Conservation (phyloP, 2,329 filamentous ascomycete species). For the Aspergillus pseudoglaucus region DNA sequence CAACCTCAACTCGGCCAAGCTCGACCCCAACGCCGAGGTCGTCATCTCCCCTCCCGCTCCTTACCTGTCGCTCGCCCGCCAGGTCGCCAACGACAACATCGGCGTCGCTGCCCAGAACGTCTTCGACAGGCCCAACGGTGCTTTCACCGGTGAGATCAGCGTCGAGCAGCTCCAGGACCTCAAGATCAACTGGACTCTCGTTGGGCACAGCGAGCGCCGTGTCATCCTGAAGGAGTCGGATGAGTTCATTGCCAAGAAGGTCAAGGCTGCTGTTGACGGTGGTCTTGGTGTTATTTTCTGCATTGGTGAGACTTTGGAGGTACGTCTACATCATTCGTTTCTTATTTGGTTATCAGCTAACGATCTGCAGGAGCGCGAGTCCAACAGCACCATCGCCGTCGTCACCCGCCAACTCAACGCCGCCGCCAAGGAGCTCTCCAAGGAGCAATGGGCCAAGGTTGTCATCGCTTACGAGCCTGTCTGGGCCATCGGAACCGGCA, state of each 20-base stretch:
- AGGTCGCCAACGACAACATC: constrained; percentile 67
- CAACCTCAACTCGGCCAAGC: constrained; percentile 77
- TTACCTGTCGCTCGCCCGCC: constrained; percentile 82
- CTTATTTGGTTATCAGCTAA: constrained; percentile 13
- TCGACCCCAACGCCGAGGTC: constrained; percentile 65
- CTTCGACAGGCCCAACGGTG: constrained; percentile 92
- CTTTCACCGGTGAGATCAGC: constrained; percentile 94
- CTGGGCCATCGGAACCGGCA: constrained; percentile 87
- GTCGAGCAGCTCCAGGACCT: constrained; percentile 85
- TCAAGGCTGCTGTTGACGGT: constrained; percentile 82
- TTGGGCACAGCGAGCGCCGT: constrained; percentile 93
- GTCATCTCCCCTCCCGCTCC: constrained; percentile 86
- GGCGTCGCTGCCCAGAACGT: constrained; percentile 94
- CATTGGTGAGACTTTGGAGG: constrained; percentile 88
- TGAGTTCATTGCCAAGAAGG: constrained; percentile 83
- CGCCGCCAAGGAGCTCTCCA: constrained; percentile 58
- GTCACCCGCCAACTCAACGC: constrained; percentile 74
- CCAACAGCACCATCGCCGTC: constrained; percentile 68
- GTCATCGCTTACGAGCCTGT: constrained; percentile 99
- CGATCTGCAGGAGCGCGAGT: constrained; percentile 63
- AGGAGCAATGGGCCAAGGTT: constrained; percentile 85
- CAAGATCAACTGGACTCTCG: constrained; percentile 80
- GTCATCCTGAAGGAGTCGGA: constrained; percentile 83
- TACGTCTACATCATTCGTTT: constrained; percentile 24
- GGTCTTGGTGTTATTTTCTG: constrained; percentile 91